These are phyloP conservation scores for Dysphania ambrosioides DNA, from an alignment of 148 eudicot genomes.

Conservation along the genomic window DNA sequence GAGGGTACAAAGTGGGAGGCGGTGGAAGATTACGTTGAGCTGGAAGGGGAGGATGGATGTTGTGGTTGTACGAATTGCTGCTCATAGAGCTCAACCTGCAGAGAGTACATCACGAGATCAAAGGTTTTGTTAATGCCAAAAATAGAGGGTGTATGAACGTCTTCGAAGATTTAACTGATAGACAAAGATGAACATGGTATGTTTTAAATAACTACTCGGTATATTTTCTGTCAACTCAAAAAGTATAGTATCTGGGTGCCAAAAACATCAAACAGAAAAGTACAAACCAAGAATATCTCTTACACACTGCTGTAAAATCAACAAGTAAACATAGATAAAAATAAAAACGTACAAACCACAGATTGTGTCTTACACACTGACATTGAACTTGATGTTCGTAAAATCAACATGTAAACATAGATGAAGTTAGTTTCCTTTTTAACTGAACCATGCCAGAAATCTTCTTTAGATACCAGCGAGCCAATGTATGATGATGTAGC, in stretches of 20 bases:
- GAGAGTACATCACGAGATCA: constrained; percentile 11
- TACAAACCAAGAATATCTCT: too few relatives aligned
- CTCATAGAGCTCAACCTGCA: constrained; percentile 46
- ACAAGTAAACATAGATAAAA: too few relatives aligned
- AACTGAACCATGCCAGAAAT: neutral
- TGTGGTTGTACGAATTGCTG: constrained; percentile 57
- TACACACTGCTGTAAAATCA: too few relatives aligned
- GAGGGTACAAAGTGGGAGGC: constrained; percentile 88
- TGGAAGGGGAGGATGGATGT: constrained; percentile 71
- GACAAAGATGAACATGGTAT: neutral
- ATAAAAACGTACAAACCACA: neutral
- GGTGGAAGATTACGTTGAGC: constrained; percentile 84
- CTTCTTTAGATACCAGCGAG: too few relatives aligned
- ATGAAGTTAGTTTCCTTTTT: neutral
- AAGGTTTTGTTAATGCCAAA: neutral
- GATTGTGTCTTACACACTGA: neutral
- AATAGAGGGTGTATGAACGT: neutral
- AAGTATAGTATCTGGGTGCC: too few relatives aligned
- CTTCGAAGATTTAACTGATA: neutral
- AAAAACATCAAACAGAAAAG: too few relatives aligned
- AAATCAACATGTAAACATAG: neutral
- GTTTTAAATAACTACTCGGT: too few relatives aligned
- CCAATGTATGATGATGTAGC: neutral
- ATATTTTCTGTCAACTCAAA: too few relatives aligned
- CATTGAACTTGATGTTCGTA: neutral